Evolutionary conservation across 768 basidiomycete species (phyloP).

Genomic region (Mycena venus): DNA sequence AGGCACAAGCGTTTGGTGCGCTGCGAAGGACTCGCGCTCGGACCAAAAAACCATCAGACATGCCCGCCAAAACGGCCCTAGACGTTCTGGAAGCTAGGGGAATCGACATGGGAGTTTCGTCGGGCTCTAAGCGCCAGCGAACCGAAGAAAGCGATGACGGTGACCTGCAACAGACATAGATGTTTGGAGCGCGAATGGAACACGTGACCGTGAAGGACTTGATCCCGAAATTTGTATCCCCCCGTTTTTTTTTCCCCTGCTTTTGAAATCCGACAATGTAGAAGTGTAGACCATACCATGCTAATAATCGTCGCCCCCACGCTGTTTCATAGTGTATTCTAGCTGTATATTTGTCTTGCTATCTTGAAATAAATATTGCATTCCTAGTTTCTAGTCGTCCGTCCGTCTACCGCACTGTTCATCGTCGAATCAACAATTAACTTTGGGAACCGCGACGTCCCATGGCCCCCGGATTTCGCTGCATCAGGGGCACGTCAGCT

Average conservation of each 20-base stretch:
- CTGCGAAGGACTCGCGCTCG: conserved; percentile 83
- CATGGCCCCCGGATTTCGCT: conserved; percentile 93
- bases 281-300: conserved; percentile 16
- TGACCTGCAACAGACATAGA: conserved; percentile 48
- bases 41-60: conserved; percentile 80
- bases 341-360: conserved; percentile 33
- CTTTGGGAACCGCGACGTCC: conserved; percentile 88
- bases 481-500: conserved; percentile 27
- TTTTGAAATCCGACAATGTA: conserved; percentile 31
- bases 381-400: neutral
- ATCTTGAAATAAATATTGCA: conserved; percentile 28
- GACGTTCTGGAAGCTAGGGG: conserved; percentile 88
- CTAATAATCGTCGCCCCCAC: conserved; percentile 29
- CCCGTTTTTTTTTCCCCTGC: neutral
- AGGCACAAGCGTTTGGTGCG: conserved; percentile 91
- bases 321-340: conserved; percentile 34
- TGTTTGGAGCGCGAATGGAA: conserved; percentile 2
- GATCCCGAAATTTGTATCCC: conserved; percentile 15
- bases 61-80: conserved; percentile 78
- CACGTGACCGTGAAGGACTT: conserved; percentile 23
- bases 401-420: neutral
- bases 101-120: conserved; percentile 60
- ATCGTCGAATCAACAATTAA: conserved; percentile 50
- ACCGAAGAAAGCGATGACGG: conserved; percentile 63
- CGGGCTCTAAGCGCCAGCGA: conserved; percentile 64